Evolutionary conservation across 345 rosid species (phyloP).

Genomic region (Conringia planisiliqua): DNA sequence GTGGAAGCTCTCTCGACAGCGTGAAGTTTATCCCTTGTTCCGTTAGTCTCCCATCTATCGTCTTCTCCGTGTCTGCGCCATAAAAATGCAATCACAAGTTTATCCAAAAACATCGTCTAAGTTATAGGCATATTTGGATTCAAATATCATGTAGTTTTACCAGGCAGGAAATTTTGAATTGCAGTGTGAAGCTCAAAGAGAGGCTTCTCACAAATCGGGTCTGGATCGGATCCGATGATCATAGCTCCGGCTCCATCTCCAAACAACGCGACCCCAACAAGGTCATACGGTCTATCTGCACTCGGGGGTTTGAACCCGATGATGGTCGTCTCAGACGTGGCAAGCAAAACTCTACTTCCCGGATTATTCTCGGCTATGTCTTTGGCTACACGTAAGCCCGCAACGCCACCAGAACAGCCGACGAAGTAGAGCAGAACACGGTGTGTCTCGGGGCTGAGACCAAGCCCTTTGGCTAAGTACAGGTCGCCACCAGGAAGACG

Average conservation of each 20-base stretch:
- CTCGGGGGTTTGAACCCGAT: constrained; percentile 95
- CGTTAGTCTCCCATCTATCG: constrained; percentile 80
- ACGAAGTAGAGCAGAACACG: constrained; percentile 81
- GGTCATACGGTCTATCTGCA: constrained; percentile 78
- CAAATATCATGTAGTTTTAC: constrained; percentile 6
- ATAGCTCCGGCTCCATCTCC: constrained; percentile 95
- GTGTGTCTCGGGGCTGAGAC: constrained; percentile 70
- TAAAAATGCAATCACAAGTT: not conserved
- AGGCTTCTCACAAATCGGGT: constrained; percentile 49
- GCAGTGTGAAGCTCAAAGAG: constrained; percentile 89
- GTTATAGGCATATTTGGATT: not conserved
- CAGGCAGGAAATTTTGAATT: constrained; percentile 64
- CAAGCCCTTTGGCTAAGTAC: constrained; percentile 77
- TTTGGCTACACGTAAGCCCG: constrained; percentile 90
- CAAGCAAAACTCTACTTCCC: constrained; percentile 78
- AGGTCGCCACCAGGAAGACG: constrained; percentile 92
- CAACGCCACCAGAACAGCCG: constrained; percentile 96
- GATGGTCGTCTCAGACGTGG: constrained; percentile 90
- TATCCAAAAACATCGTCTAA: not conserved
- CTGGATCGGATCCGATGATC: constrained; percentile 76
- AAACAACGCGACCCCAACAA: constrained; percentile 92
- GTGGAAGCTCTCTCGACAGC: constrained; percentile 86
- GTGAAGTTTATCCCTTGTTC: constrained; percentile 92
- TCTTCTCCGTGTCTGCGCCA: constrained; percentile 77
- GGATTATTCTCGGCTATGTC: constrained; percentile 95